Base-by-base conservation (phyloP, 805 yeast genomes). In the Candida corydali region DNA sequence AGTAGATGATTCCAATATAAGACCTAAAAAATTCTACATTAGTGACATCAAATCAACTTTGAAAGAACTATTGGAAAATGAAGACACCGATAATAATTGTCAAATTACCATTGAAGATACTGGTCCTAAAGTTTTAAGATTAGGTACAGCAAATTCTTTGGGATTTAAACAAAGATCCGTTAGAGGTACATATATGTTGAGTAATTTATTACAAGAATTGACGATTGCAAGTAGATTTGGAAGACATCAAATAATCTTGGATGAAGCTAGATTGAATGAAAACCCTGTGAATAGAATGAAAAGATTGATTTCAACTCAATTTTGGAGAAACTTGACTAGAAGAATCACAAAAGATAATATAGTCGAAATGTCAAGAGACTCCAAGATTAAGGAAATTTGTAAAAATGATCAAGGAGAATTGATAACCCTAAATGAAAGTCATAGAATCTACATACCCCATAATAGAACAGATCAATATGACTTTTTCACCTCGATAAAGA, bases 161-260 rank as follows among this genome's bases (percentile, higher is more conserved):
- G 97, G 96, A 1, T 86, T 62, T 61, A 80, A 76, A 26, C 80
- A 76, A 47, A 74, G 75, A 37, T 85, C 81, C 42, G 72, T 88
- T 38, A 65, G 95, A 41, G 97, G 97, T 3, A 88, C 96, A 0
- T 88, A 88, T 53, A 84, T 84, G 89, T 63, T 88, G 33, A 81
- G 93, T 0, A 89, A 89, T 57, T 61, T 89, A 26, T 68, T 88
- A 38, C 96, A 88, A 62, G 97, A 88, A 59, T 68, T 88, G 45
- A 86, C 96, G 0, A 78, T 87, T 42, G 96, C 96, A 10, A 78
- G 84, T 53, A 66, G 83, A 39, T 75, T 80, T 55, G 95, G 95
- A 7, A 71, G 91, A 44, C 79, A 77, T 43, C 83, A 79, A 51
- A 78, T 87, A 69, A 69, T 85, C 34, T 60, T 88, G 41, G 96